Evolutionary conservation across 495 filamentous ascomycete species (phyloP).

Genomic region (Daldinia vernicosa): DNA sequence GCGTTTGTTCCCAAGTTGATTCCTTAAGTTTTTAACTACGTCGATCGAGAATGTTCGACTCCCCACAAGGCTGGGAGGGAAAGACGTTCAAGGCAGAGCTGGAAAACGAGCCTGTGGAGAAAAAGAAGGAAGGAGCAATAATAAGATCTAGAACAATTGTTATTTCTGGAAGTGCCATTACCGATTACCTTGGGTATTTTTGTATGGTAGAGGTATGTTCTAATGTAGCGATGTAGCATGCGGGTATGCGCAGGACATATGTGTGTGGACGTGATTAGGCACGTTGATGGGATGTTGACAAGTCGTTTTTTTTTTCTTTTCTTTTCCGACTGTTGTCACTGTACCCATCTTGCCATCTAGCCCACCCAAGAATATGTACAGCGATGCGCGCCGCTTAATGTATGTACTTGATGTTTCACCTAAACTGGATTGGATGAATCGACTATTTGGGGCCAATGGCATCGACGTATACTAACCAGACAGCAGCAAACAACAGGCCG

Average conservation of each 20-base stretch:
- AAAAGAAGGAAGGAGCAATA: background rate
- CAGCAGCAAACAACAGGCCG: constrained; percentile 18
- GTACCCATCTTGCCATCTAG: constrained; percentile 1
- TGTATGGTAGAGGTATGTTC: constrained; percentile 6
- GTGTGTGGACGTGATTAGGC: constrained; percentile 34
- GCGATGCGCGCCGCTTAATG: constrained; percentile 8
- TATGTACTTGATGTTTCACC: constrained; percentile 19
- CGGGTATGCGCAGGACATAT: constrained; percentile 31
- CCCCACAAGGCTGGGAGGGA: constrained; percentile 6
- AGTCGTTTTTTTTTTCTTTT: constrained; percentile 18
- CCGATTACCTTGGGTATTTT: no score
- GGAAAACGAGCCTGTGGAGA: background rate
- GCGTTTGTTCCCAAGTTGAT: background rate
- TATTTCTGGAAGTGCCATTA: constrained; percentile 8
- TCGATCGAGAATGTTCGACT: background rate
- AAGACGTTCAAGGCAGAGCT: background rate
- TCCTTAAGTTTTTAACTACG: background rate
- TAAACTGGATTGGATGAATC: constrained; percentile 17
- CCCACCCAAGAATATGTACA: background rate
- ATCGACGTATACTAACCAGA: constrained; percentile 14
- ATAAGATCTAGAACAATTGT: constrained; percentile 12
- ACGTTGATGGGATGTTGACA: constrained; percentile 16
- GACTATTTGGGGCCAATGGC: constrained; percentile 6
- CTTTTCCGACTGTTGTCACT: constrained; percentile 4
- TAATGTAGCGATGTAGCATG: constrained; percentile 15